phyloP scores from a whole-genome alignment of 2,329 filamentous ascomycete species.

The Ustilaginoidea virens region DNA sequence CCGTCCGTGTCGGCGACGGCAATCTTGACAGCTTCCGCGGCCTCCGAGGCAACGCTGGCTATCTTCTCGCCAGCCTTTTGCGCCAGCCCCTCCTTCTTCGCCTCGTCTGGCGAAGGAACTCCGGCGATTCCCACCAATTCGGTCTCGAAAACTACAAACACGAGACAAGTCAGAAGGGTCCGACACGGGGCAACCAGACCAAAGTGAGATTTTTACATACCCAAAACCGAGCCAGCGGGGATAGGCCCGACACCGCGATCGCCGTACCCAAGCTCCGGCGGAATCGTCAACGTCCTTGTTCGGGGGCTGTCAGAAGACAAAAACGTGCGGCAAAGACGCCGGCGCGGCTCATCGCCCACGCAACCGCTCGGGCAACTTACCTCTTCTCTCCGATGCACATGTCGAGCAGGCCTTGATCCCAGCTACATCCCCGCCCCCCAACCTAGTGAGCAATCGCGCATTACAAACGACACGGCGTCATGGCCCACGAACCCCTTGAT shows the following conservation, averaged over 20 bases:
- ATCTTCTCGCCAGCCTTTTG: constrained; percentile 12
- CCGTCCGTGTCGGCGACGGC: constrained; percentile 39
- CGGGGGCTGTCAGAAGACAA: not conserved
- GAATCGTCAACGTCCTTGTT: constrained; percentile 76
- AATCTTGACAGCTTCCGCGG: constrained; percentile 26
- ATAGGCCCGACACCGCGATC: constrained; percentile 64
- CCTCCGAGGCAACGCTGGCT: constrained; percentile 8
- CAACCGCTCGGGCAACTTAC: constrained; percentile 26
- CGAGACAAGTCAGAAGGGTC: constrained; percentile 1
- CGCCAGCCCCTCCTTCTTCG: constrained; percentile 14
- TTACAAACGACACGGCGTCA: not conserved
- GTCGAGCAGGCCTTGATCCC: constrained; percentile 78
- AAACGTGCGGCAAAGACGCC: too few species aligned
- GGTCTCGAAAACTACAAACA: constrained; percentile 66
- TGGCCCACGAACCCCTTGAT: constrained; percentile 58
- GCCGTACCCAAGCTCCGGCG: constrained; percentile 76
- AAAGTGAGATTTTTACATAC: too few species aligned
- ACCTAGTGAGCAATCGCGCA: constrained; percentile 8
- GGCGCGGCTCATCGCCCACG: too few species aligned
- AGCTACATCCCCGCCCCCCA: constrained; percentile 40
- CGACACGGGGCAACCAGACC: too few species aligned
- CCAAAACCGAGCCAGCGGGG: constrained; percentile 61
- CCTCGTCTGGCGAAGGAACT: constrained; percentile 27
- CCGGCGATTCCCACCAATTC: constrained; percentile 75
- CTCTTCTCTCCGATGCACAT: constrained; percentile 95